Base-by-base conservation (phyloP, 2,329 filamentous ascomycete species). In the Endothia cerciana region DNA sequence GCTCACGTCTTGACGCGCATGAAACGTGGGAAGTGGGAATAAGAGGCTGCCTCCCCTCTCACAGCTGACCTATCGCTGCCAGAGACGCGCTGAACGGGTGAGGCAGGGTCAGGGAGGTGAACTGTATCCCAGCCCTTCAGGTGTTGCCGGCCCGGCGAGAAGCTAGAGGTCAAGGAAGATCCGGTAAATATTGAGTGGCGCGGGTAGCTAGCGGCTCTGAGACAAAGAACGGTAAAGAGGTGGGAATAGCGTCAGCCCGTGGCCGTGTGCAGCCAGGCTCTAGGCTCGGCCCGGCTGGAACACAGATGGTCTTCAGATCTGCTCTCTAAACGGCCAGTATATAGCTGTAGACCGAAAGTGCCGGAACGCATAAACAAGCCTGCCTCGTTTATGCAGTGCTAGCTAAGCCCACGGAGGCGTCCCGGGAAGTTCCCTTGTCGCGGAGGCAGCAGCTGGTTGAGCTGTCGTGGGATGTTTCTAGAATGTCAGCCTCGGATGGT, bases 51-150 rank as follows among this genome's bases (percentile, higher is more conserved):
- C 13, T 49, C 25, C 38, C 17, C n/a, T 4, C 7, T 25, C 17
- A 19, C 30, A 36, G 51, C 28, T 19, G 19, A n/a, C 28, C 30
- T 33, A 6, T 22, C 19, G n/a, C 51, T 22, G 17, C 15, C 30
- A 25, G 38, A 25, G n/a, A 28, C 8, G 30, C 19, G 30, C 8
- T 33, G 58, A 36, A 38, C 3, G 8, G 8, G 25, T 45, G 41
- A 15, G n/a, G 17, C 19, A 22, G n/a, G 13, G 7, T 4, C 22
- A 47, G 30, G 61, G 53, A 40, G 62, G 15, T 13, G 61, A 61
- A 41, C 61, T 66, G 63, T 63, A 56, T 66, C 53, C 55, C 38
- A 40, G 57, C 58, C 38, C n/a, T n/a, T 45, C 28, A 28, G 58
- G 22, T 51, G 25, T 36, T 58, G 58, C 30, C 62, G 33, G 58